A percentile compares a stretch with the other conserved stretches of the same genome.
Evolutionary conservation across 78 protist species (phyloP).

Genomic region (Dictyostelium firmibasis): DNA sequence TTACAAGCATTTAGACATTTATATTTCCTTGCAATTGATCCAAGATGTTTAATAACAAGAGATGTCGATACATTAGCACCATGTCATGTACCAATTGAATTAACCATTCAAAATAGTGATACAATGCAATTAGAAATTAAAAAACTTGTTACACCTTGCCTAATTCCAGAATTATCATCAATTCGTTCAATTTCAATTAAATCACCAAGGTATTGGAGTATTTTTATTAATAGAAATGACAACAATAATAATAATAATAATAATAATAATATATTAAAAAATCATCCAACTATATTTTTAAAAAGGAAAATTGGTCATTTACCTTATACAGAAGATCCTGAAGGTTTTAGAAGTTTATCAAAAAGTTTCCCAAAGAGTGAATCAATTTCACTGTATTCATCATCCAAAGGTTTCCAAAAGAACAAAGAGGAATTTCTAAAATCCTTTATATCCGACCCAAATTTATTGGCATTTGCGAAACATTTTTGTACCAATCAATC

Average conservation of each 20-base stretch:
- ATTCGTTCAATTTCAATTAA: conserved; percentile 50
- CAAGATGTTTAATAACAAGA: conserved; percentile 79
- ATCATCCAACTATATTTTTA: conserved; percentile 41
- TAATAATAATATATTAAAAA: background rate
- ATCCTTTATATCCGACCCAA: conserved; percentile 69
- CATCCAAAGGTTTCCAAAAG: background rate
- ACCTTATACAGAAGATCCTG: conserved; percentile 72
- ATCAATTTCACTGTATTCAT: background rate
- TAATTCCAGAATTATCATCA: conserved; percentile 42
- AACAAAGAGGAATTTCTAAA: conserved; percentile 39
- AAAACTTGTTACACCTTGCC: conserved; percentile 53
- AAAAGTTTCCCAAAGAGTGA: conserved; percentile 63
- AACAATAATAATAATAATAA: background rate
- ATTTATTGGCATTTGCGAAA: conserved; percentile 57
- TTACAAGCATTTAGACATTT: conserved; percentile 92
- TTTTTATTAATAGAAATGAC: background rate
- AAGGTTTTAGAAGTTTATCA: conserved; percentile 49
- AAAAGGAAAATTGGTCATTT: conserved; percentile 74
- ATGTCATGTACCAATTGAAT: conserved; percentile 70
- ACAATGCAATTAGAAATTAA: background rate
- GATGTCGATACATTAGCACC: conserved; percentile 85
- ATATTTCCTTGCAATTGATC: conserved; percentile 89
- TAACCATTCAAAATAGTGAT: background rate
- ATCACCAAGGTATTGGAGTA: conserved; percentile 71
- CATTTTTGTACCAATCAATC: conserved; percentile 47